phyloP scores from a whole-genome alignment of 768 basidiomycete species.

The Coprinellus aureogranulatus region DNA sequence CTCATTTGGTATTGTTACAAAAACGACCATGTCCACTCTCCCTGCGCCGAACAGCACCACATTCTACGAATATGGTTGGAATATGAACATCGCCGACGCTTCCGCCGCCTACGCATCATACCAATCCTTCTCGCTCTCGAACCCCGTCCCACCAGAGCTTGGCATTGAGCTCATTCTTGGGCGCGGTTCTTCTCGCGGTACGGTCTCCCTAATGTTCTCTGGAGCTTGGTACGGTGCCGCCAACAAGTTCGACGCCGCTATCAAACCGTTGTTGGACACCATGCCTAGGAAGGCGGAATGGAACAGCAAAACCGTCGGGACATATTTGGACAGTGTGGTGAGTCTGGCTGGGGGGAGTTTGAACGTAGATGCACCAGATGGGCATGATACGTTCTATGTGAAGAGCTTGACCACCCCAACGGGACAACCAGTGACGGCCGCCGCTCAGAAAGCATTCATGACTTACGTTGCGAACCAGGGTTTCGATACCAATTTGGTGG shows the following conservation, averaged over 20 bases:
- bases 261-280: slow-evolving; percentile 29
- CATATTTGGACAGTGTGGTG: slow-evolving; percentile 32
- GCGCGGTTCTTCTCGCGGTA: slow-evolving; percentile 25
- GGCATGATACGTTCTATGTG: slow-evolving; percentile 44
- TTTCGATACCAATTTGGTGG: slow-evolving; percentile 31
- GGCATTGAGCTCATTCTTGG: slow-evolving; percentile 31
- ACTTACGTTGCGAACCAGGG: slow-evolving; percentile 39
- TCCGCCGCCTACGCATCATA: slow-evolving; percentile 27
- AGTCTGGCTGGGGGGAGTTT: slow-evolving; percentile 26
- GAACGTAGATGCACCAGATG: not conserved
- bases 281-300: slow-evolving; percentile 22
- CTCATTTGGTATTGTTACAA: slow-evolving; percentile 40
- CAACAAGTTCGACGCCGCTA: slow-evolving; percentile 18
- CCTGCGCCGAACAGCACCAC: slow-evolving; percentile 33
- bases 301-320: slow-evolving; percentile 16
- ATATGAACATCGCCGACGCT: slow-evolving; percentile 28
- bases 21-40: slow-evolving; percentile 34
- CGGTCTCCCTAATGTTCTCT: slow-evolving; percentile 28
- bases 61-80: slow-evolving; percentile 38
- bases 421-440: slow-evolving; percentile 27
- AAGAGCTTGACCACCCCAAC: slow-evolving; percentile 42
- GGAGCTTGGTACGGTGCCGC: slow-evolving; percentile 34
- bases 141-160: slow-evolving; percentile 33
- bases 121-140: slow-evolving; percentile 25
- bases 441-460: slow-evolving; percentile 36